Evolutionary conservation across 2,329 filamentous ascomycete genomes (phyloP).

Genomic region (Aspergillus alliaceus): DNA sequence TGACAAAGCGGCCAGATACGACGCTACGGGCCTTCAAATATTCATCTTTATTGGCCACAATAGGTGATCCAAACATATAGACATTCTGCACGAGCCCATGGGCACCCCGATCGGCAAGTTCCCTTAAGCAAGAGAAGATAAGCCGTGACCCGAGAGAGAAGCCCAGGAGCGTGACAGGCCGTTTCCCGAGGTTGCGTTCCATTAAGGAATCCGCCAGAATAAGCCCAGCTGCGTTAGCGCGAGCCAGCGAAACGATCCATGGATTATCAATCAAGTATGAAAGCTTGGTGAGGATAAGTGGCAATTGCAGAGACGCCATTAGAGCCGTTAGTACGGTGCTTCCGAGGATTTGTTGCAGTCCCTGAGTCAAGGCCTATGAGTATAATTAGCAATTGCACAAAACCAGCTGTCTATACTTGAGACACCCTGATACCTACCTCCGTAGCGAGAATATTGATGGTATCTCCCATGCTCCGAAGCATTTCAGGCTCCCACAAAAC

Average conservation of each 20-base stretch:
- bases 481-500: slow-evolving; percentile 98
- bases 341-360: slow-evolving; percentile 90
- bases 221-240: slow-evolving; percentile 82
- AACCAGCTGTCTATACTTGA: neutral
- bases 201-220: slow-evolving; percentile 94
- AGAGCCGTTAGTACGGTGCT: slow-evolving; percentile 83
- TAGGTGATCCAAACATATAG: slow-evolving; percentile 87
- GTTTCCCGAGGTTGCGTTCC: slow-evolving; percentile 84
- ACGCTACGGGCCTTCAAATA: slow-evolving; percentile 79
- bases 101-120: slow-evolving; percentile 80
- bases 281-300: slow-evolving; percentile 87
- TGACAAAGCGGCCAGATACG: slow-evolving; percentile 89
- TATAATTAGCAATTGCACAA: slow-evolving; percentile 24
- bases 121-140: slow-evolving; percentile 86
- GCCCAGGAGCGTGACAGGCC: slow-evolving; percentile 89
- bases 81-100: slow-evolving; percentile 91
- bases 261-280: slow-evolving; percentile 97
- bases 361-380: slow-evolving; percentile 82
- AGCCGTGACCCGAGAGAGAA: slow-evolving; percentile 91
- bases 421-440: slow-evolving; percentile 61
- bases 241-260: slow-evolving; percentile 93
- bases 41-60: slow-evolving; percentile 90
- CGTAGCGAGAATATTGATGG: slow-evolving; percentile 95
- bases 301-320: slow-evolving; percentile 92
- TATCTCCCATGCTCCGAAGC: slow-evolving; percentile 96